Conservation (phyloP, 768 basidiomycete genomes). For the Nidula microcarpa region DNA sequence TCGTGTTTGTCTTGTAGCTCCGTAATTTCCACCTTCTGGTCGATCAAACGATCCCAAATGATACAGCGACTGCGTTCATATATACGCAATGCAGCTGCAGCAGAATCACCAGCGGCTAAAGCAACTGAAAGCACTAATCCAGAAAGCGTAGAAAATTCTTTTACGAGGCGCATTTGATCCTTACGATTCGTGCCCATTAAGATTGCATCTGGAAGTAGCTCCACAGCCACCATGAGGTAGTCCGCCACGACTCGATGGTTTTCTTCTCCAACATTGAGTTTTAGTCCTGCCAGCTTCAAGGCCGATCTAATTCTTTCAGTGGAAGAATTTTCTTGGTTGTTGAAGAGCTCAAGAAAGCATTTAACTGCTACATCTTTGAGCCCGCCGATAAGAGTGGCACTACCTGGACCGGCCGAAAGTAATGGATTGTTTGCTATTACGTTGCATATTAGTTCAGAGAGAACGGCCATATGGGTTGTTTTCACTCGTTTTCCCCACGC, state of each 20-base stretch:
- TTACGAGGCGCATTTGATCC: background rate
- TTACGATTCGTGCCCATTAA: background rate
- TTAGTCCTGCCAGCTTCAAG: background rate
- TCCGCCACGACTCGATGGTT: background rate
- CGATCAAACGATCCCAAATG: conserved; percentile 6
- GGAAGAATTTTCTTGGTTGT: background rate
- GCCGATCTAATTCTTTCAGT: background rate
- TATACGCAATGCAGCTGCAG: background rate
- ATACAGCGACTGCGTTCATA: conserved; percentile 2
- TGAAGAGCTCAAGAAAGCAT: background rate
- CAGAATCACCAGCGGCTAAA: background rate
- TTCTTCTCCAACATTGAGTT: background rate
- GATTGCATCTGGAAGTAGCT: background rate
- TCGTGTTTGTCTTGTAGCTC: background rate
- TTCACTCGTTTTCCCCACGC: too few species aligned
- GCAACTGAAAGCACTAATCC: background rate
- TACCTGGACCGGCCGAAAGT: background rate
- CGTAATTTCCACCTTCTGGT: background rate
- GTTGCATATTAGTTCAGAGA: too few species aligned
- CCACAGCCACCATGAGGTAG: background rate
- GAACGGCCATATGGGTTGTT: too few species aligned
- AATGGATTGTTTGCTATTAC: too few species aligned
- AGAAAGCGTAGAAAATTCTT: background rate
- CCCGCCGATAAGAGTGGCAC: background rate
- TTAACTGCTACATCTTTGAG: background rate